Evolutionary conservation across 2,329 filamentous ascomycete genomes (phyloP).

Genomic region (Zalaria obscura): DNA sequence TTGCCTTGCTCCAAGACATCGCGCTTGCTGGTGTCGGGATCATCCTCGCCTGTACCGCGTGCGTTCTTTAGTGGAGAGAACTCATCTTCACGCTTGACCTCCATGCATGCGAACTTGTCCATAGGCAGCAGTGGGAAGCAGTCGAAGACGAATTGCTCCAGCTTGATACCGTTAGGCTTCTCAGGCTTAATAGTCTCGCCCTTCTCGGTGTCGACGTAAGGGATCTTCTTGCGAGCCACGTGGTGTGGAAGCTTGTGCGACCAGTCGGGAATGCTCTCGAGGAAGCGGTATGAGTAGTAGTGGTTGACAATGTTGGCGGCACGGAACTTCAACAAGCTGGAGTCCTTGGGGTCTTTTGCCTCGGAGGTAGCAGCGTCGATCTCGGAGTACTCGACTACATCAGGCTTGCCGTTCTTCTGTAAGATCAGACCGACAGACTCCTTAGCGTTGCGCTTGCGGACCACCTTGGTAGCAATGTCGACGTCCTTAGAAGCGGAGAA

Average conservation of each 20-base stretch:
- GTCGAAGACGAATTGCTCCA: conserved; percentile 98
- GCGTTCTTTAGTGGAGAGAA: conserved; percentile 96
- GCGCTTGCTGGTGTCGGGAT: conserved; percentile 79
- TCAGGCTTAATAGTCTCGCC: conserved; percentile 78
- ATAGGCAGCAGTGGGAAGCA: conserved; percentile 84
- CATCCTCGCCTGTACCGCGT: conserved; percentile 73
- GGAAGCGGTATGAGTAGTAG: conserved; percentile 93
- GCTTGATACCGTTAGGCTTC: conserved; percentile 95
- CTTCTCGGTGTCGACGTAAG: conserved; percentile 52
- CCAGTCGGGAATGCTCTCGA: conserved; percentile 82
- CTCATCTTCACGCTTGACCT: conserved; percentile 93
- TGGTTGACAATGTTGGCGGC: conserved; percentile 99
- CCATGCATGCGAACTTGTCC: conserved; percentile 84
- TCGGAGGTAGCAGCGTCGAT: conserved; percentile 82
- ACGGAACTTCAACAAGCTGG: conserved; percentile 79
- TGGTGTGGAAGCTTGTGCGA: conserved; percentile 80
- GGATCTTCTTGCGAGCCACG: conserved; percentile 97
- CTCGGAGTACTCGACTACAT: conserved; percentile 97
- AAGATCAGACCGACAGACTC: conserved; percentile 93
- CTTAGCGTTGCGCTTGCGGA: conserved; percentile 91
- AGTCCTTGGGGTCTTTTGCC: conserved; percentile 69
- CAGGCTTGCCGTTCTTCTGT: conserved; percentile 87
- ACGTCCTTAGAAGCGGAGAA: conserved; percentile 80
- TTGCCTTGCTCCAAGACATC: conserved; percentile 85
- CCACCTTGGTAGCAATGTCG: conserved; percentile 97